Evolutionary conservation across 208 protist genomes (phyloP).

Genomic region (Trypanosoma brucei): DNA sequence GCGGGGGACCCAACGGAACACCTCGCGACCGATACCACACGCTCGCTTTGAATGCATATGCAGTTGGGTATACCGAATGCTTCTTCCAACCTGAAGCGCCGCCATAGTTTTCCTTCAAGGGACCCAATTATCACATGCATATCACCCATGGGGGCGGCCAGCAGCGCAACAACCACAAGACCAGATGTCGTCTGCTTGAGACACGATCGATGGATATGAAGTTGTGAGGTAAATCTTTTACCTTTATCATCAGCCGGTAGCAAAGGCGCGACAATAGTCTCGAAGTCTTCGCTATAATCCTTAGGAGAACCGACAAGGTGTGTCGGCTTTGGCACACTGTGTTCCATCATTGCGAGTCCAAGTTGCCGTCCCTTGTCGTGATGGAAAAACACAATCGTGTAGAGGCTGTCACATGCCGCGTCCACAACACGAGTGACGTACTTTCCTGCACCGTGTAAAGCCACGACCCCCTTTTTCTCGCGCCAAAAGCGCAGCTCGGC

Average conservation of each 20-base stretch:
- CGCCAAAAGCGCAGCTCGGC: conserved; percentile 18
- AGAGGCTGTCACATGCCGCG: conserved; percentile 17
- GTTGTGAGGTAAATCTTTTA: conserved; percentile 7
- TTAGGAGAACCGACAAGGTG: conserved; percentile 16
- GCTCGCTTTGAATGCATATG: conserved; percentile 27
- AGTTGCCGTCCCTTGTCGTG: conserved; percentile 24
- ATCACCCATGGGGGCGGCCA: conserved; percentile 15
- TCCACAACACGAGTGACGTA: conserved; percentile 18
- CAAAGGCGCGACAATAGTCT: conserved; percentile 12
- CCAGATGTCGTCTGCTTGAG: conserved; percentile 32
- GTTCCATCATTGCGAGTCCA: conserved; percentile 23
- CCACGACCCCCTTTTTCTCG: conserved; percentile 14
- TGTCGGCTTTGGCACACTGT: conserved; percentile 10
- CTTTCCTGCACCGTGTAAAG: conserved; percentile 22
- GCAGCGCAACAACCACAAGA: conserved; percentile 31
- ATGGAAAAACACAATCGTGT: conserved; percentile 24
- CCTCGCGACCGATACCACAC: conserved; percentile 32
- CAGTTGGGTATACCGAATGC: conserved; percentile 18
- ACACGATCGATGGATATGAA: conserved; percentile 28
- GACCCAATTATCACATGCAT: conserved; percentile 36
- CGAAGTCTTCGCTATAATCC: conserved; percentile 22
- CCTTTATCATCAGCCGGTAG: conserved; percentile 1
- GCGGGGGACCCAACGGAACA: conserved; percentile 32
- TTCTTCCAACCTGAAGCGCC: conserved; percentile 29
- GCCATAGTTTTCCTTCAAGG: conserved; percentile 30